Evolutionary conservation across 345 rosid genomes (phyloP).

Genomic region (Nasturtium officinale): DNA sequence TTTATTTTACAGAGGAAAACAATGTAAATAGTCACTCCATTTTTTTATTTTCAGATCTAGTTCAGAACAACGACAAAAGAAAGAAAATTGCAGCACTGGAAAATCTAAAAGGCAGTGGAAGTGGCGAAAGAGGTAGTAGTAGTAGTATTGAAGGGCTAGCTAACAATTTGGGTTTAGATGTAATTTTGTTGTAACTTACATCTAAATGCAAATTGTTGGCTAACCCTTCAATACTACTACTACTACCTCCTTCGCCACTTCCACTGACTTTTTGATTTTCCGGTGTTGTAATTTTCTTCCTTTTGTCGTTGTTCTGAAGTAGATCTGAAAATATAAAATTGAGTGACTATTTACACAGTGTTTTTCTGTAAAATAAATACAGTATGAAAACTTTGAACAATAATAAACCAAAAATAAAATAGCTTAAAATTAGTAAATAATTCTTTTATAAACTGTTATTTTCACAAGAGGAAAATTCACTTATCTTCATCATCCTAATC

Average conservation of each 20-base stretch:
- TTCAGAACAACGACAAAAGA: too few species aligned
- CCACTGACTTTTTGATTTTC: background rate
- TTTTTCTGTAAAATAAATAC: background rate
- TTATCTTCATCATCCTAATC: too few species aligned
- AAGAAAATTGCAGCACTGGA: too few species aligned
- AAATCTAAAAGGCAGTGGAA: too few species aligned
- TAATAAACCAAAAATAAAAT: background rate
- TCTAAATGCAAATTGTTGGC: too few species aligned
- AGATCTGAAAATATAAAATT: background rate
- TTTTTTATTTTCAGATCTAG: too few species aligned
- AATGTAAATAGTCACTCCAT: too few species aligned
- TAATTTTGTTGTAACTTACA: too few species aligned
- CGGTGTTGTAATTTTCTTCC: background rate
- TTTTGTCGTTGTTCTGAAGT: background rate
- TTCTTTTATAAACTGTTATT: background rate
- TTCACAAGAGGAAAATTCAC: background rate
- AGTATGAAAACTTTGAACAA: background rate
- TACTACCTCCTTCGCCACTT: background rate
- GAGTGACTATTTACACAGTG: background rate
- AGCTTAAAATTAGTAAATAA: background rate
- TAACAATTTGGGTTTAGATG: too few species aligned
- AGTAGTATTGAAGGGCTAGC: too few species aligned
- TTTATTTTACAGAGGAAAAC: too few species aligned
- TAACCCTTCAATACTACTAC: background rate
- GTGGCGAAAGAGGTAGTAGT: too few species aligned